A percentile compares a stretch with the other conserved stretches of the same genome.
Evolutionary conservation across 2,329 filamentous ascomycete genomes (phyloP).

Genomic region (Trichoderma brevicompactum): DNA sequence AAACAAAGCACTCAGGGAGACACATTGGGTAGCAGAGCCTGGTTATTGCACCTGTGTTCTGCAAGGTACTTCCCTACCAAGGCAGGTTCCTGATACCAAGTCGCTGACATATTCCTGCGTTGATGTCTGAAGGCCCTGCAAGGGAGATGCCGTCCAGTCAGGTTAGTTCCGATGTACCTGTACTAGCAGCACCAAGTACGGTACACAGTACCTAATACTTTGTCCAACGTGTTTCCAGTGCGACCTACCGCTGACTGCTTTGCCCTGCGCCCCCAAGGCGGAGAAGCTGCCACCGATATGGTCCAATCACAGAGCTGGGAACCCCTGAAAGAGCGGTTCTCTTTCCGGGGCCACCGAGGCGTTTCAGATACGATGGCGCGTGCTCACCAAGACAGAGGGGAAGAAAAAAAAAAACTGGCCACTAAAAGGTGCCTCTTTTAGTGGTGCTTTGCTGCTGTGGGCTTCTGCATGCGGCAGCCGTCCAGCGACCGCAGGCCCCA

Average conservation of each 20-base stretch:
- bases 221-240: background rate
- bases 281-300: background rate
- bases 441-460: constrained; percentile 1
- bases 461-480: constrained; percentile 3
- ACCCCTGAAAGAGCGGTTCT: constrained; percentile 28
- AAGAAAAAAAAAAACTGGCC: background rate
- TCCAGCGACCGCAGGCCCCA: background rate
- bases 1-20: too few species aligned
- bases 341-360: constrained; percentile 29
- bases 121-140: constrained; percentile 12
- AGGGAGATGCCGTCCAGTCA: constrained; percentile 12
- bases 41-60: background rate
- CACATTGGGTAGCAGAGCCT: too few species aligned
- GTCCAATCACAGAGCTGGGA: constrained; percentile 17
- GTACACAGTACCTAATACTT: constrained; percentile 7
- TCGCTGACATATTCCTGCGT: constrained; percentile 3
- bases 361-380: constrained; percentile 34
- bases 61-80: background rate
- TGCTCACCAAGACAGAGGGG: background rate
- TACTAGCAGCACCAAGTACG: background rate
- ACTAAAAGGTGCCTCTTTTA: background rate
- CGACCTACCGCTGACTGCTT: constrained; percentile 10
- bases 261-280: background rate
- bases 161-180: background rate
- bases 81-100: background rate